Conservation (phyloP, 257 asterid genomes). For the Solanum arcanum region DNA sequence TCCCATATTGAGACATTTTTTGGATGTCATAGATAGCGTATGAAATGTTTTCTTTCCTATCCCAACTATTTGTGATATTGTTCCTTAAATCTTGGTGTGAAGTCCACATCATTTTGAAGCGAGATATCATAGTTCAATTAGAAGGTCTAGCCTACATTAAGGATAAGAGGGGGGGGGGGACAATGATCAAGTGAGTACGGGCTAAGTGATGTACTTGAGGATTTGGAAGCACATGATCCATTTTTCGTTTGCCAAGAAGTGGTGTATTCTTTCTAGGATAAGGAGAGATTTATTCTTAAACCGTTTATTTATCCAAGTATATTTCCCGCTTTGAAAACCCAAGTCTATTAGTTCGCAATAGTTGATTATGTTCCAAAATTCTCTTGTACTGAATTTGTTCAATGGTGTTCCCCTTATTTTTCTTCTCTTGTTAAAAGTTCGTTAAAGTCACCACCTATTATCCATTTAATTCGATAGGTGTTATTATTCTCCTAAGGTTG, state of each 20-base stretch:
- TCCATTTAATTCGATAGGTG: not conserved
- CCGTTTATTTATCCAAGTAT: not conserved
- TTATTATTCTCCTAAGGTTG: not conserved
- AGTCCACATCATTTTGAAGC: no score
- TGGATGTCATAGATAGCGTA: no score
- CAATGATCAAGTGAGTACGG: not conserved
- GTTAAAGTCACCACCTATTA: not conserved
- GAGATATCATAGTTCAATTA: no score
- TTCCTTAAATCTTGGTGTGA: no score
- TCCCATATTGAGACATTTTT: not conserved
- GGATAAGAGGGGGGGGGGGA: accelerated
- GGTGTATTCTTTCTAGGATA: not conserved
- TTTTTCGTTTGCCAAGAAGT: not conserved
- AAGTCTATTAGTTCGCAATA: not conserved
- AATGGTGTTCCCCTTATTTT: not conserved
- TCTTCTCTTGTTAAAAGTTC: no score
- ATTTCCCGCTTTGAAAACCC: not conserved
- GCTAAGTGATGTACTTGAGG: not conserved
- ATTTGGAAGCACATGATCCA: not conserved
- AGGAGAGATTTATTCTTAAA: not conserved
- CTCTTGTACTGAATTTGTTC: not conserved
- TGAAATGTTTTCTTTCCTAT: no score
- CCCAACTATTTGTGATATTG: no score
- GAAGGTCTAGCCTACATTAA: not conserved
- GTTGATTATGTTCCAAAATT: not conserved